phyloP scores from a whole-genome alignment of 75 land plant genomes.

The Selaginella tamariscina region DNA sequence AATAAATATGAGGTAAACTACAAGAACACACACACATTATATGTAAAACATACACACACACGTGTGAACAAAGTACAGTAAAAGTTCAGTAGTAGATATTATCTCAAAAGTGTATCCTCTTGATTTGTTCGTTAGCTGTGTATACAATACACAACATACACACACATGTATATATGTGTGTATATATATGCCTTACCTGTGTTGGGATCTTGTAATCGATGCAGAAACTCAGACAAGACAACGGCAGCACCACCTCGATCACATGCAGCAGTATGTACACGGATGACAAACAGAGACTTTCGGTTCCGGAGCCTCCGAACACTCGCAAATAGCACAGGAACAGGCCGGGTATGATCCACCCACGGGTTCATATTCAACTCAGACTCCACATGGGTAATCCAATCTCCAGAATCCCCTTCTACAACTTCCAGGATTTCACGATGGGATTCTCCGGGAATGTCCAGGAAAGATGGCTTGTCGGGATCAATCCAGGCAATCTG shows the following conservation, averaged over 20 bases:
- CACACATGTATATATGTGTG: no score
- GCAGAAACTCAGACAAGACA: slow-evolving; percentile 39
- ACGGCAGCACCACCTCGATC: slow-evolving; percentile 62
- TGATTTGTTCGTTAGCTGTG: no score
- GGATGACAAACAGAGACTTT: slow-evolving; percentile 30
- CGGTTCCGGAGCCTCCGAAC: slow-evolving; percentile 14
- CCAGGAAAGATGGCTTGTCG: slow-evolving; percentile 32
- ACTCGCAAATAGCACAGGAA: slow-evolving; percentile 19
- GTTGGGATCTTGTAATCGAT: slow-evolving; percentile 6
- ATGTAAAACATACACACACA: no score
- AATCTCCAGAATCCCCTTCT: slow-evolving; percentile 20
- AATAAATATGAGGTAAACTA: no score
- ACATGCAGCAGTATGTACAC: slow-evolving; percentile 69
- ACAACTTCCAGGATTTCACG: slow-evolving; percentile 7
- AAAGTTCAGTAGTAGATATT: no score
- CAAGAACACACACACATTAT: no score
- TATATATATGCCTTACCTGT: no score
- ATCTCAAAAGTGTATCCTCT: no score
- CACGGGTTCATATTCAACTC: slow-evolving; percentile 62
- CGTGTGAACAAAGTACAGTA: no score
- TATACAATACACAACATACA: no score
- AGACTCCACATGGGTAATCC: slow-evolving; percentile 34
- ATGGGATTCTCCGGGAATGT: slow-evolving; percentile 14
- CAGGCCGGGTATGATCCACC: slow-evolving; percentile 19
- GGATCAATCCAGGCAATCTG: slow-evolving; percentile 36